Conservation (phyloP, 805 yeast genomes). For the Scheffersomyces ergatensis region DNA sequence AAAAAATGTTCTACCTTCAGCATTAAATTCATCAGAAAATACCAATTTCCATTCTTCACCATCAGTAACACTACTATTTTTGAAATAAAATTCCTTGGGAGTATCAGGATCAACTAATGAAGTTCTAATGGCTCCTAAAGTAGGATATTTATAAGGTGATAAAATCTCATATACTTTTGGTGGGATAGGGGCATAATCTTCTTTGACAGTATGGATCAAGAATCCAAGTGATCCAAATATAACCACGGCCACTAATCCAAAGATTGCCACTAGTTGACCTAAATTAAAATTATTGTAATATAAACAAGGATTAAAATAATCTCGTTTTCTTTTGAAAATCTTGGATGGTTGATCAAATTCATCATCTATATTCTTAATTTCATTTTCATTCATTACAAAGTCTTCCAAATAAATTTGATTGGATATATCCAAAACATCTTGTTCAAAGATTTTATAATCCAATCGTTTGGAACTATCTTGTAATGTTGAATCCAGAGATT, state of each 20-base stretch:
- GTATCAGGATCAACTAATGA: slow-evolving; percentile 71
- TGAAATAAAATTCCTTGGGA: slow-evolving; percentile 50
- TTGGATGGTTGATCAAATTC: slow-evolving; percentile 7
- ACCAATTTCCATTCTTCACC: slow-evolving; percentile 31
- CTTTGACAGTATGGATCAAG: slow-evolving; percentile 6
- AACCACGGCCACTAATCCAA: slow-evolving; percentile 6
- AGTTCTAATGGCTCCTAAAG: slow-evolving; percentile 58
- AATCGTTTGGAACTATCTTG: background rate
- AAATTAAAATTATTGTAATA: slow-evolving; percentile 6
- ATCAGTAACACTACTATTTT: slow-evolving; percentile 30
- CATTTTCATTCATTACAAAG: slow-evolving; percentile 8
- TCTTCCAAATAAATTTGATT: slow-evolving; percentile 2
- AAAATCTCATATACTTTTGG: slow-evolving; percentile 31
- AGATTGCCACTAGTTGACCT: slow-evolving; percentile 8
- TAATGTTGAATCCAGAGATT: background rate
- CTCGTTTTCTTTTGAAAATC: slow-evolving; percentile 7
- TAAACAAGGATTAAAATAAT: slow-evolving; percentile 9
- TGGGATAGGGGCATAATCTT: slow-evolving; percentile 4
- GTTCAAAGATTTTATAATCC: background rate
- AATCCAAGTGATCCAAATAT: slow-evolving; percentile 13
- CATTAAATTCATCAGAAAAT: slow-evolving; percentile 38
- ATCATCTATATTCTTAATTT: slow-evolving; percentile 6
- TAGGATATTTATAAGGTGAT: slow-evolving; percentile 56
- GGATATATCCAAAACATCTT: background rate
- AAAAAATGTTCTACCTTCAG: slow-evolving; percentile 36